Evolutionary conservation across 768 basidiomycete genomes (phyloP), one percentile per base, ranked within the genome.

Genomic region (Kwoniella shandongensis): DNA sequence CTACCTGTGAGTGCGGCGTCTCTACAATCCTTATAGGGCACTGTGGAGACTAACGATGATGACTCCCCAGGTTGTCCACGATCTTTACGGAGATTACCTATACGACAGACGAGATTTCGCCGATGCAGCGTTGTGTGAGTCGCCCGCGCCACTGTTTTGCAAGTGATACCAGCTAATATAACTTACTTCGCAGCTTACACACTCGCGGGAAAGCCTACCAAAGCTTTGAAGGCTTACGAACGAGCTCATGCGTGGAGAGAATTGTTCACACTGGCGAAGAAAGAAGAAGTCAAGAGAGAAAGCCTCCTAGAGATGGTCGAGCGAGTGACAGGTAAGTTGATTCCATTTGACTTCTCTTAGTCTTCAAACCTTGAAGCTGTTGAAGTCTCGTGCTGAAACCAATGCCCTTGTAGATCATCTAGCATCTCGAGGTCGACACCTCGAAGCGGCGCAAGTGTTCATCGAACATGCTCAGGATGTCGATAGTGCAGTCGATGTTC

Each of bases 241-340:
- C 87, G 86, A 54, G 88, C 88, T 0, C 79, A 91, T 29, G 84
- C 88, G 51, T 99, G 94, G 94, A 86, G 88, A 67, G 91, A 93
- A 62, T 79, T 96, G 0, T 97, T 99, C 74, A 85, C 88, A 23
- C 78, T 96, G 25, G 88, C 88, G 2, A 66, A 82, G 20, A 80
- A 79, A 25, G 80, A 83, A 45, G 77, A 81, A 1, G 65, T 83
- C 10, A 57, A 80, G 0, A 77, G 78, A 26, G 85, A 86, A 12
- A 85, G 88, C 41, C 70, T 90, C 10, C 72, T 78, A 13, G 81
- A 82, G 1, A 83, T 86, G 67, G 90, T 84, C 12, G 85, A 88
- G 71, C 85, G 90, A 17, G 79, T 93, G 4, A 85, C 90, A 36
- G 91, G 92, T 91, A 44, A 29, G 84, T 78, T 17, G 12, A 6